Percentiles rank a stretch among this genome's conserved stretches.
phyloP scores from a whole-genome alignment of 2,329 filamentous ascomycete species.

The Hortaea sp. region DNA sequence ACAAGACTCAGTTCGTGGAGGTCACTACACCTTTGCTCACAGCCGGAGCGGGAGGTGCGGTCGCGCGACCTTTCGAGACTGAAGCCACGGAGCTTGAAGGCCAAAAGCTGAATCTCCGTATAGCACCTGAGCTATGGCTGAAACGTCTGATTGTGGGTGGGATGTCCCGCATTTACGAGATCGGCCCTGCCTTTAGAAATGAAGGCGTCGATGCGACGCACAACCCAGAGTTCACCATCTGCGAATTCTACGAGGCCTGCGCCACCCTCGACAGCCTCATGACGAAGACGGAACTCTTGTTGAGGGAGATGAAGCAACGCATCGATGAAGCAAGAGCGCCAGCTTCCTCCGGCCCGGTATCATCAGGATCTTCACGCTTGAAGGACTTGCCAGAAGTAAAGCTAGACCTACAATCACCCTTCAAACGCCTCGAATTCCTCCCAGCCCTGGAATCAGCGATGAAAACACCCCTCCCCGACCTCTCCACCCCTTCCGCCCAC shows the following conservation, averaged over 20 bases:
- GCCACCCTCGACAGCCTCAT: conserved; percentile 68
- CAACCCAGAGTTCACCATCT: conserved; percentile 95
- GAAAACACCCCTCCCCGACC: conserved; percentile 48
- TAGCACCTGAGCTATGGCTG: conserved; percentile 90
- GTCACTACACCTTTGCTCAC: conserved; percentile 86
- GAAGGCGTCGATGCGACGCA: conserved; percentile 80
- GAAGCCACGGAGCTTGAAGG: conserved; percentile 64
- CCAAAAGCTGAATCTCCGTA: conserved; percentile 64
- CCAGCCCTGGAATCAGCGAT: conserved; percentile 58
- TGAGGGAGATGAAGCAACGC: conserved; percentile 27
- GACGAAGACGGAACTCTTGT: conserved; percentile 60
- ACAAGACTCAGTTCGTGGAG: conserved; percentile 65
- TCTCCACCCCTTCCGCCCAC: conserved; percentile 44
- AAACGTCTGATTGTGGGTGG: conserved; percentile 86
- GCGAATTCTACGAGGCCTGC: conserved; percentile 91
- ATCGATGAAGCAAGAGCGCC: neutral
- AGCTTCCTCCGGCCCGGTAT: conserved; percentile 11
- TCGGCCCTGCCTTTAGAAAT: conserved; percentile 86
- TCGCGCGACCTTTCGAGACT: conserved; percentile 78
- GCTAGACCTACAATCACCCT: conserved; percentile 25
- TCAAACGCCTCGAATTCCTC: conserved; percentile 68
- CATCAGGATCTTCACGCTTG: neutral
- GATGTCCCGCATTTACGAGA: conserved; percentile 82
- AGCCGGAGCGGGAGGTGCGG: conserved; percentile 72
- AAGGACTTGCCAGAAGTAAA: conserved; percentile 21